Percentiles rank a stretch among this genome's conserved stretches.
phyloP scores from a whole-genome alignment of 1,139 yeast genomes.

The Hemisphaericaspora lyxosophila region DNA sequence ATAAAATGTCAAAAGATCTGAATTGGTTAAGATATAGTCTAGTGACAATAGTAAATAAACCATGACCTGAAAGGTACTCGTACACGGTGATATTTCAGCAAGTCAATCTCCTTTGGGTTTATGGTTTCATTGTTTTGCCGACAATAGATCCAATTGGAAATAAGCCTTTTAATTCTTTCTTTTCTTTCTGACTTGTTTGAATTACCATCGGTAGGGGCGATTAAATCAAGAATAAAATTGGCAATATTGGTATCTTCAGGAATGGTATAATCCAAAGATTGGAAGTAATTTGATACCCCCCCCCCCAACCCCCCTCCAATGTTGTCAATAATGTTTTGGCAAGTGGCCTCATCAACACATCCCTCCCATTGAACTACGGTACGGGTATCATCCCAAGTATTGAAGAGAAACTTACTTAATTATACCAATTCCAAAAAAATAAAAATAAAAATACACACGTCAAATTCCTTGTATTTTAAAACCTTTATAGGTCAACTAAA shows the following conservation, averaged over 20 bases:
- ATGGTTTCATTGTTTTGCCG: no score
- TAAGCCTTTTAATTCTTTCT: conserved; percentile 17
- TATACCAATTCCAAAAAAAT: no score
- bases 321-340: no score
- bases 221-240: conserved; percentile 66
- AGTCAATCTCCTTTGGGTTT: conserved; percentile 14
- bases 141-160: conserved; percentile 25
- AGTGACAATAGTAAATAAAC: conserved; percentile 22
- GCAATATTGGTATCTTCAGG: conserved; percentile 65
- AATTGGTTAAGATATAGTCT: conserved; percentile 41
- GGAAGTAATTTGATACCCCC: conserved; percentile 45
- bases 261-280: conserved; percentile 45
- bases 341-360: no score
- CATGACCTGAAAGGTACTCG: conserved; percentile 16
- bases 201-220: conserved; percentile 47
- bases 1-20: conserved; percentile 55
- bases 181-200: background rate
- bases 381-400: no score
- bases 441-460: no score
- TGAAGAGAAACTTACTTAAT: no score
- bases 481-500: no score
- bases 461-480: no score
- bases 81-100: conserved; percentile 14
- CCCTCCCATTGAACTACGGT: no score
- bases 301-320: no score